Conservation (phyloP, 441 rosid species). For the Pelargonium cotyledonis region DNA sequence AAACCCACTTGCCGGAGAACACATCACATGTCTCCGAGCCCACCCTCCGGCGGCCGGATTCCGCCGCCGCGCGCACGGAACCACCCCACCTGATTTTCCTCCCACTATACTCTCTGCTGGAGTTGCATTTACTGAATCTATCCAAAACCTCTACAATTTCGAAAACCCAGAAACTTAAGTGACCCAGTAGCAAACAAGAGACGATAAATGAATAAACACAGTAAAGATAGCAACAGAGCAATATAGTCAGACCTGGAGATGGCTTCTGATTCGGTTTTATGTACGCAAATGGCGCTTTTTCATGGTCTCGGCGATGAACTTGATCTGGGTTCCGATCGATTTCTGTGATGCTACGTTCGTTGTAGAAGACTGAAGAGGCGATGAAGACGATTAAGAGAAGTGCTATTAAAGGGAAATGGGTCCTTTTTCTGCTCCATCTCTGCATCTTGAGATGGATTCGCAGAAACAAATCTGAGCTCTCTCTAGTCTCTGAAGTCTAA, state of each 20-base stretch:
- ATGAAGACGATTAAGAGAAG: constrained; percentile 43
- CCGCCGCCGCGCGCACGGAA: constrained; percentile 6
- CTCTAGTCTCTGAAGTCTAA: background rate
- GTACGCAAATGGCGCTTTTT: constrained; percentile 27
- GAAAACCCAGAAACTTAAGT: constrained; percentile 4
- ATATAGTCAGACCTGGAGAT: constrained; percentile 34
- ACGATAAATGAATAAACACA: background rate
- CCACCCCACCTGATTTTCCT: constrained; percentile 53
- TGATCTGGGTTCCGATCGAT: constrained; percentile 39
- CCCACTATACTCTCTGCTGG: constrained; percentile 57
- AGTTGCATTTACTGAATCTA: constrained; percentile 69
- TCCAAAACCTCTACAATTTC: constrained; percentile 54
- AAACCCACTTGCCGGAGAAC: constrained; percentile 81
- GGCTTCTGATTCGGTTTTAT: constrained; percentile 45
- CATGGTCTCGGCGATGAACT: constrained; percentile 17
- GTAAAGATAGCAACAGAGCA: background rate
- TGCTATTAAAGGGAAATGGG: constrained; percentile 48
- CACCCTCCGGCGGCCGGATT: constrained; percentile 28
- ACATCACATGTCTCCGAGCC: constrained; percentile 58
- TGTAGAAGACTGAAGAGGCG: constrained; percentile 44
- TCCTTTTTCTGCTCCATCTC: constrained; percentile 67
- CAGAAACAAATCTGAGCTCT: background rate
- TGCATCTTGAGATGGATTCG: constrained; percentile 32
- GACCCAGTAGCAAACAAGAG: background rate
- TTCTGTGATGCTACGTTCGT: constrained; percentile 50